These are phyloP conservation scores for Blastobotrys apis DNA, from an alignment of 1,139 yeast species.

Conservation along the genomic window DNA sequence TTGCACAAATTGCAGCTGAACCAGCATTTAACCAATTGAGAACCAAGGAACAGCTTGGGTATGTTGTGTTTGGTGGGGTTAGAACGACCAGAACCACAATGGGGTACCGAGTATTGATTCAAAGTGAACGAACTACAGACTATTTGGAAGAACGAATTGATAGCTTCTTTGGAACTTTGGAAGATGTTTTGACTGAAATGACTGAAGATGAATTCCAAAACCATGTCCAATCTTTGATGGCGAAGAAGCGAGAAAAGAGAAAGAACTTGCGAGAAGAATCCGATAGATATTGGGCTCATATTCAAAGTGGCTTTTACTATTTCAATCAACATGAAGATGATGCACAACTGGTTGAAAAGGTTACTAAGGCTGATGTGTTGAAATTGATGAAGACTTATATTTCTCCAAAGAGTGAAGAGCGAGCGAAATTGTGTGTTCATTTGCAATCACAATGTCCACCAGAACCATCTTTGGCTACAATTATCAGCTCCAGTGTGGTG, in stretches of 20 bases:
- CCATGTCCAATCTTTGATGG: slow-evolving; percentile 63
- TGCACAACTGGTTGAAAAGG: slow-evolving; percentile 49
- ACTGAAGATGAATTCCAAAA: slow-evolving; percentile 60
- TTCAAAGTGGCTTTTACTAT: slow-evolving; percentile 73
- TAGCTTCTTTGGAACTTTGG: slow-evolving; percentile 49
- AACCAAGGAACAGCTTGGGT: slow-evolving; percentile 89
- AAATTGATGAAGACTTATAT: slow-evolving; percentile 51
- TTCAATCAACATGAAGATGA: slow-evolving; percentile 54
- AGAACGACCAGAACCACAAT: slow-evolving; percentile 66
- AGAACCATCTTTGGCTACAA: slow-evolving; percentile 22
- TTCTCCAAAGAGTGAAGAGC: slow-evolving; percentile 39
- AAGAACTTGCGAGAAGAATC: slow-evolving; percentile 79
- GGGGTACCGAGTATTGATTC: slow-evolving; percentile 76
- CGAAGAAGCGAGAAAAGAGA: slow-evolving; percentile 62
- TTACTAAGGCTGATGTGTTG: slow-evolving; percentile 56
- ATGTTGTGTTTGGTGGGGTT: slow-evolving; percentile 79
- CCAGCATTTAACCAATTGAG: slow-evolving; percentile 87
- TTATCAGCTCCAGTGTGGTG: slow-evolving; percentile 23
- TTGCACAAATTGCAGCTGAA: slow-evolving; percentile 71
- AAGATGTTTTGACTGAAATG: slow-evolving; percentile 41
- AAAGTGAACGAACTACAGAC: slow-evolving; percentile 73
- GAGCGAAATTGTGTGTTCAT: slow-evolving; percentile 55
- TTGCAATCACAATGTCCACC: slow-evolving; percentile 53
- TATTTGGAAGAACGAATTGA: slow-evolving; percentile 77
- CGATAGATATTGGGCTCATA: slow-evolving; percentile 57